Conservation (phyloP, 129 eudicot species). For the Sambucus nigra region DNA sequence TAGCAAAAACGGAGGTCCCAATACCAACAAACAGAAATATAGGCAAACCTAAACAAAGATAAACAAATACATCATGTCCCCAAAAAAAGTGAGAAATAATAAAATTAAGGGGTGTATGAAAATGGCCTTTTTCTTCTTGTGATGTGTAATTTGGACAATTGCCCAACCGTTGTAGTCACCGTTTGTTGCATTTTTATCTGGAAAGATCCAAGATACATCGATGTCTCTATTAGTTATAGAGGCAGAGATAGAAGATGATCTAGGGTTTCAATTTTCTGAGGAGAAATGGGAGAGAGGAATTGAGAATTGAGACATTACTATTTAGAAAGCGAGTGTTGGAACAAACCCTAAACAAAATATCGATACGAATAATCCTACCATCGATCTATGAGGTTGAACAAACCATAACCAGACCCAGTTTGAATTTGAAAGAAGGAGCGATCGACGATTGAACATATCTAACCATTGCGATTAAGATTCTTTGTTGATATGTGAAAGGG, state of each 20-base stretch:
- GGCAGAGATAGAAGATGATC: slow-evolving; percentile 22
- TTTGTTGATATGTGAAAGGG: no score
- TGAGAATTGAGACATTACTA: slow-evolving; percentile 11
- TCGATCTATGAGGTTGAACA: no score
- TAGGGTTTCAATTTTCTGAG: slow-evolving; percentile 25
- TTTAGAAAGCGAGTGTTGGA: slow-evolving; percentile 18
- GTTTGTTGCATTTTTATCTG: slow-evolving; percentile 24
- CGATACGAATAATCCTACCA: no score
- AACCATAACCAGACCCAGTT: no score
- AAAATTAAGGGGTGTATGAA: not conserved
- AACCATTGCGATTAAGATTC: no score
- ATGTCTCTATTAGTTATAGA: slow-evolving; percentile 30
- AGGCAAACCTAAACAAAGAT: slow-evolving; percentile 43
- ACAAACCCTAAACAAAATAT: no score
- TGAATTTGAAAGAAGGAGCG: no score
- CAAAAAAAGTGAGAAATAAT: not conserved
- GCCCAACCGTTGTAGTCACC: slow-evolving; percentile 73
- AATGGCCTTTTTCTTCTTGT: slow-evolving; percentile 27
- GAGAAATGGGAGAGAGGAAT: slow-evolving; percentile 12
- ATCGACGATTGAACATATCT: no score
- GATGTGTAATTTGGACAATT: slow-evolving; percentile 23
- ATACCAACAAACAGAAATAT: slow-evolving; percentile 43
- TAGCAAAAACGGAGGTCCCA: slow-evolving; percentile 62
- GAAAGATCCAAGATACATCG: slow-evolving; percentile 38
- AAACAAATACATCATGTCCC: not conserved